Evolutionary conservation across 2,329 filamentous ascomycete genomes (phyloP).

Genomic region (Paecilomyces dactylethromorphus): DNA sequence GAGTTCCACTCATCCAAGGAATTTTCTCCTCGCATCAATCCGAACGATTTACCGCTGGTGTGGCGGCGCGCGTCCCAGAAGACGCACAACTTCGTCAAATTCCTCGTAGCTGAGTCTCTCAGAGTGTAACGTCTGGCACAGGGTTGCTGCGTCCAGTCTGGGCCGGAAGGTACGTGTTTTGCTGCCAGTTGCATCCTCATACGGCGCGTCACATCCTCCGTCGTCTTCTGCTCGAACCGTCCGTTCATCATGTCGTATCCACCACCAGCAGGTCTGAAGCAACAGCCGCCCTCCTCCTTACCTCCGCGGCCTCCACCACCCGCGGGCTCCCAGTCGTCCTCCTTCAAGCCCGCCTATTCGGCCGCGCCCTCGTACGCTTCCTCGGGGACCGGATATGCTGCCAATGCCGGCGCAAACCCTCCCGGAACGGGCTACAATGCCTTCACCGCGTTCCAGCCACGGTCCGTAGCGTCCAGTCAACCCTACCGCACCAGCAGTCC

Average conservation of each 20-base stretch:
- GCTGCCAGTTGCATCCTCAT: constrained; percentile 19
- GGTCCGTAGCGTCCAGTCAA: constrained; percentile 47
- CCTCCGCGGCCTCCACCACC: constrained; percentile 70
- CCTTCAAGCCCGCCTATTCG: constrained; percentile 50
- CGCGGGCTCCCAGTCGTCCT: constrained; percentile 28
- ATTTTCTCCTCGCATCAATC: background rate
- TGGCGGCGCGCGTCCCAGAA: background rate
- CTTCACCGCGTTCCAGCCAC: constrained; percentile 54
- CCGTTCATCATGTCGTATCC: constrained; percentile 71
- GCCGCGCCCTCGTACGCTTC: constrained; percentile 30
- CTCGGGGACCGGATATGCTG: constrained; percentile 24
- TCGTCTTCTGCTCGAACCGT: constrained; percentile 27
- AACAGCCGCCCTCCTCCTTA: constrained; percentile 54
- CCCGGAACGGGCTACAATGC: constrained; percentile 30
- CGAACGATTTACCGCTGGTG: background rate
- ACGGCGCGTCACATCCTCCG: constrained; percentile 22
- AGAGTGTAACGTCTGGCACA: constrained; percentile 29
- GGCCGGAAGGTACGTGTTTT: constrained; percentile 37
- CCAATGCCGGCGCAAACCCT: constrained; percentile 10
- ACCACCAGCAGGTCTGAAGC: constrained; percentile 68
- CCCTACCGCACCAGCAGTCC: constrained; percentile 32
- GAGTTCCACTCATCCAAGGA: background rate
- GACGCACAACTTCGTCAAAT: background rate
- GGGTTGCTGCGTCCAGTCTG: constrained; percentile 26
- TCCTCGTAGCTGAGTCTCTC: constrained; percentile 7